Evolutionary conservation across 2,329 filamentous ascomycete genomes (phyloP), one percentile per base, ranked within the genome.

Genomic region (Claviceps monticola): DNA sequence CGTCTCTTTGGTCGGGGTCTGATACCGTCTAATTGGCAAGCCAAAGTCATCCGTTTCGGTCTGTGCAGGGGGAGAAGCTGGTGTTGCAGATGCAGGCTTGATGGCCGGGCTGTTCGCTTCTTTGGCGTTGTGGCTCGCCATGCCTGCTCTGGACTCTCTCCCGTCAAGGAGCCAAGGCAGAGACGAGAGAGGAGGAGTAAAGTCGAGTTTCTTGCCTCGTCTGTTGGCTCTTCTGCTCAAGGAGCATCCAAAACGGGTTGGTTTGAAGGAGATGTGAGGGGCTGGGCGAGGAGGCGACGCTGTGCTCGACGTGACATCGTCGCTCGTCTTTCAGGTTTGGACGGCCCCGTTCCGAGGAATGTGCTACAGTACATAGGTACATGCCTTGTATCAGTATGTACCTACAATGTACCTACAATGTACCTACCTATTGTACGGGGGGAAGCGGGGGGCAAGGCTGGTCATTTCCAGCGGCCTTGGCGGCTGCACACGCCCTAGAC

Each of bases 11-110:
- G 59, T 57, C 29, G 68, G 64, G 51, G 63, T 67, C 59, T 65
- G 59, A 60, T 64, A 74, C 59, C 73, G 77, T 62, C 72, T 74
- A 55, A 84, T 75, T 17, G 83, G 83, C 56, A 88, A 68, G 49
- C 84, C 84, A 63, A 87, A 88, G 57, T 88, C 84, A 64, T 88
- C 84, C 54, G 81, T 68, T 60, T 83, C 79, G 48, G 61, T 50
- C 21, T 42, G 61, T 55, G 52, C 52, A 60, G 56, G 47, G 8
- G 46, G 50, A 43, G 54, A 56, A 56, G 57, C 51, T 54, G 21
- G 16, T 44, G 21, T 16, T 44, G 21, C 43, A 29, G 43, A 29
- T 19, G 61, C 64, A 60, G 54, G 34, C 39, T 46, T 53, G 53
- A 50, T 34, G 47, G 48, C 48, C 21, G 45, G 23, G 46, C 43